Evolutionary conservation across 1,139 yeast species (phyloP).

Genomic region (Kurtzmaniella quercitrusa): DNA sequence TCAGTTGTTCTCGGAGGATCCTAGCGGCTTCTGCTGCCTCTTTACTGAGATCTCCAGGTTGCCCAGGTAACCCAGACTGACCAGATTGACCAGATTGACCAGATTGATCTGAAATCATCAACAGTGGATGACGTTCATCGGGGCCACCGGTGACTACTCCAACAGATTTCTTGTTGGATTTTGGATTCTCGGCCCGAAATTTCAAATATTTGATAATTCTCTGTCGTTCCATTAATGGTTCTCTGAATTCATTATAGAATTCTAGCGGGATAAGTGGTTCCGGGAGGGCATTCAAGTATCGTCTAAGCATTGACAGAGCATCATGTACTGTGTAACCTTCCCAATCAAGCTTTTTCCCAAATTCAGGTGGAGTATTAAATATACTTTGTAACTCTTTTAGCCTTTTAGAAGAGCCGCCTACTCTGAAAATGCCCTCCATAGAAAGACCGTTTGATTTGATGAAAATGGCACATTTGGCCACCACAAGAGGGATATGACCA

Average conservation of each 20-base stretch:
- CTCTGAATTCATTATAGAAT: conserved; percentile 74
- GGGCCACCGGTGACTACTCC: not conserved
- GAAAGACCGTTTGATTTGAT: conserved; percentile 71
- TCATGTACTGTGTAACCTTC: conserved; percentile 96
- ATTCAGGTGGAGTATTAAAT: conserved; percentile 84
- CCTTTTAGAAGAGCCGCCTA: conserved; percentile 88
- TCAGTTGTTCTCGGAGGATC: conserved; percentile 1
- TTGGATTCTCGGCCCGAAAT: conserved; percentile 45
- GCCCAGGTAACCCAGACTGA: too few species aligned
- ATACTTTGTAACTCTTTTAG: conserved; percentile 79
- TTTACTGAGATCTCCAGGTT: conserved; percentile 7
- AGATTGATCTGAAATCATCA: too few species aligned
- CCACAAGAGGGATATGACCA: conserved; percentile 84
- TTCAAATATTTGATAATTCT: conserved; percentile 61
- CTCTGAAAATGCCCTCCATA: conserved; percentile 89
- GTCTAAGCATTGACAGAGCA: conserved; percentile 84
- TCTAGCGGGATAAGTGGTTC: conserved; percentile 87
- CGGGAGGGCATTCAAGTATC: conserved; percentile 83
- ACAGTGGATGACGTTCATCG: not conserved
- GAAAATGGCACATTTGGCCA: conserved; percentile 90
- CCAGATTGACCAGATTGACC: too few species aligned
- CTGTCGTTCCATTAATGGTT: conserved; percentile 62
- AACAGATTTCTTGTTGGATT: conserved; percentile 16
- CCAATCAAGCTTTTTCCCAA: conserved; percentile 86
- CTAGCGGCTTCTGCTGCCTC: conserved; percentile 1